Conservation (phyloP, 306 rosid genomes). For the Malus domestica region DNA sequence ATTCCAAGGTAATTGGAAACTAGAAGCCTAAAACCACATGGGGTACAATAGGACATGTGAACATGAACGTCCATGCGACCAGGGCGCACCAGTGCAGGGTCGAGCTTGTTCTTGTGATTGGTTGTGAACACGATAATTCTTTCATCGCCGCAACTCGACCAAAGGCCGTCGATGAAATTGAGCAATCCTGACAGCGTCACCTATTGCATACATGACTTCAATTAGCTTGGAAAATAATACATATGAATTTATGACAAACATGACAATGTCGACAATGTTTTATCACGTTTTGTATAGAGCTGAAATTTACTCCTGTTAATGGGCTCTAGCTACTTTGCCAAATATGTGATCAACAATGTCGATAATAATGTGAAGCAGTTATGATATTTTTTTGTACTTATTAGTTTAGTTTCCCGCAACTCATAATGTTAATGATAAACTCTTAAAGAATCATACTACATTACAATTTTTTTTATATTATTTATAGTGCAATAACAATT, state of each 20-base stretch:
- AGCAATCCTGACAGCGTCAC: conserved; percentile 43
- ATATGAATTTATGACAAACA: background rate
- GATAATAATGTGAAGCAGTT: no score
- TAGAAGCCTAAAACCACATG: conserved; percentile 22
- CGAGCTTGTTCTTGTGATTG: conserved; percentile 42
- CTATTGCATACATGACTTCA: background rate
- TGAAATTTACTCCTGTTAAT: no score
- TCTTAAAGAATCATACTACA: no score
- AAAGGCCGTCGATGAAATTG: conserved; percentile 41
- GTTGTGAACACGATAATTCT: conserved; percentile 46
- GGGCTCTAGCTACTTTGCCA: no score
- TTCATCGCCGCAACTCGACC: conserved; percentile 50
- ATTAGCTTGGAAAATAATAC: background rate
- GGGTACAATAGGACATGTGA: conserved; percentile 51
- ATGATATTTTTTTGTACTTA: no score
- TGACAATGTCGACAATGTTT: no score
- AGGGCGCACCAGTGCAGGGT: conserved; percentile 34
- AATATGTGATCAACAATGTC: no score
- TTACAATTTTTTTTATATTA: no score
- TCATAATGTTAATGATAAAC: no score
- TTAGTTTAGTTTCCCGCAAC: no score
- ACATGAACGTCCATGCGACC: conserved; percentile 52
- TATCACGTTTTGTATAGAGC: no score
- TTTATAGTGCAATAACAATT: no score
- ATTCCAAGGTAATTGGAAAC: conserved; percentile 35